A percentile compares a stretch with the other conserved stretches of the same genome.
These are phyloP conservation scores for Oryza glumipatula DNA, from an alignment of 176 grass and related monocot species.

Conservation along the genomic window DNA sequence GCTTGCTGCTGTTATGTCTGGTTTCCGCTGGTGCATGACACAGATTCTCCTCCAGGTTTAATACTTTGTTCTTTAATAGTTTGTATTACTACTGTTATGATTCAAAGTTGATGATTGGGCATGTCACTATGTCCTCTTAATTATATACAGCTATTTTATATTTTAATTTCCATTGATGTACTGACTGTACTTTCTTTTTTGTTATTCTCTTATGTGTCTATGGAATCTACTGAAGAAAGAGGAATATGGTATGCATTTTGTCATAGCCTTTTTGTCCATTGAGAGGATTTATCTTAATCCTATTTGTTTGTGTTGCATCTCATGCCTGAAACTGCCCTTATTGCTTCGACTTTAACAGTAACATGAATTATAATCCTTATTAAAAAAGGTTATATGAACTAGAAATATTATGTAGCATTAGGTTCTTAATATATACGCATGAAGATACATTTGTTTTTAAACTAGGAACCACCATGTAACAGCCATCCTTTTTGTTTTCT, in stretches of 20 bases:
- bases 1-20: slow-evolving; percentile 93
- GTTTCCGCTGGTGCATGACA: slow-evolving; percentile 97
- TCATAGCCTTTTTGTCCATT: slow-evolving; percentile 34
- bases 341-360: not conserved
- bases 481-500: not conserved
- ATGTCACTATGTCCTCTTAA: slow-evolving; percentile 1
- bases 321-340: slow-evolving; percentile 17
- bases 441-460: not conserved
- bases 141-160: slow-evolving; percentile 5
- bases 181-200: slow-evolving; percentile 36
- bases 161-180: slow-evolving; percentile 12
- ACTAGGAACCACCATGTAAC: slow-evolving; percentile 6
- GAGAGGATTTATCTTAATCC: not conserved
- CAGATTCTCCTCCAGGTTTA: slow-evolving; percentile 99
- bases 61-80: slow-evolving; percentile 24
- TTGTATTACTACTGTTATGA: slow-evolving; percentile 14
- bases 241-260: slow-evolving; percentile 71
- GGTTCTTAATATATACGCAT: slow-evolving; percentile 11
- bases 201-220: slow-evolving; percentile 4
- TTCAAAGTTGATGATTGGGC: not conserved
- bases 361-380: slow-evolving; percentile 15
- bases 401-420: not conserved
- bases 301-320: slow-evolving; percentile 12
- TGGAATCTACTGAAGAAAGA: slow-evolving; percentile 79
- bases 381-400: slow-evolving; percentile 15